Percentiles rank a stretch among this genome's conserved stretches.
phyloP scores from a whole-genome alignment of 2,329 filamentous ascomycete genomes.

The Thielaviopsis ethacetica region DNA sequence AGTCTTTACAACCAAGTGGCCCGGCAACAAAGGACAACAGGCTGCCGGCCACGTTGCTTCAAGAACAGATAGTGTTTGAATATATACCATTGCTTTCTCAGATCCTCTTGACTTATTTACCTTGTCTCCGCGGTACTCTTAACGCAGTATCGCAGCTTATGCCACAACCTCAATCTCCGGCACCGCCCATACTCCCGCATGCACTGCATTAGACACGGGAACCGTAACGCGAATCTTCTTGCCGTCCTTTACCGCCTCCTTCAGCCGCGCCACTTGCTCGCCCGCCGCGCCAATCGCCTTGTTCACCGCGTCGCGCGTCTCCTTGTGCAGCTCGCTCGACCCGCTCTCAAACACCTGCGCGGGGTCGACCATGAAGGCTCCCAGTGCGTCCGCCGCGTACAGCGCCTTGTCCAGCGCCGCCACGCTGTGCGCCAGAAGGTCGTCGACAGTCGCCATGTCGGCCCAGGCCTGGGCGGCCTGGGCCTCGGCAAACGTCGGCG shows the following conservation, averaged over 20 bases:
- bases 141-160: not conserved
- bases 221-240: constrained; percentile 4
- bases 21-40: not conserved
- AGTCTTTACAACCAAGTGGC: not conserved
- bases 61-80: not conserved
- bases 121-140: not conserved
- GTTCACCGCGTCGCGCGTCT: not conserved
- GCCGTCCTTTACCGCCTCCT: constrained; percentile 25
- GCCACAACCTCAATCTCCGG: constrained; percentile 1
- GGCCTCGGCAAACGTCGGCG: constrained; percentile 40
- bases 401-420: not conserved
- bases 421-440: constrained; percentile 1
- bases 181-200: constrained; percentile 7
- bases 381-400: not conserved
- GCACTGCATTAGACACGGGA: not conserved
- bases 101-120: not conserved
- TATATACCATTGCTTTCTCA: not conserved
- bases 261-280: constrained; percentile 22
- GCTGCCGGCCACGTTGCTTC: not conserved
- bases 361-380: not conserved
- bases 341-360: constrained; percentile 1
- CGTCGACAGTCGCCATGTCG: constrained; percentile 22
- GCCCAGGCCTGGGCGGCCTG: constrained; percentile 24
- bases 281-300: not conserved
- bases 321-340: constrained; percentile 1